Evolutionary conservation across 352 stramenopile species (phyloP), one percentile per base, ranked within the genome.

Genomic region (Sclerospora graminicola): DNA sequence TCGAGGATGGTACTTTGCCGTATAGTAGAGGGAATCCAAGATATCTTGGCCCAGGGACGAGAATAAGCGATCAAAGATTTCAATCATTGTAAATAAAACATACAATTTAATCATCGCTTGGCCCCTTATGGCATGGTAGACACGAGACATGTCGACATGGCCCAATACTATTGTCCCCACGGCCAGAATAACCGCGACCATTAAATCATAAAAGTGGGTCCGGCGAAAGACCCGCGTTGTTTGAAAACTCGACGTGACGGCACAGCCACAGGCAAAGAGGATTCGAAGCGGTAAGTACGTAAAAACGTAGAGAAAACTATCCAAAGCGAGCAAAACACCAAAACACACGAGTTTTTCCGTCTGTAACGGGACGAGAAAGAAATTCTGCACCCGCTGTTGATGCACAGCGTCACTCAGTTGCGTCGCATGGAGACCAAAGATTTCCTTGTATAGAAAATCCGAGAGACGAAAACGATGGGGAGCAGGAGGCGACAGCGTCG

Each of bases 21-120:
- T 89, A 50, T 79, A 89, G 66, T 98, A 98, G 19, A 98, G 66
- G 34, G 82, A 94, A 63, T 99, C 94, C 31, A 98, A 70, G 39
- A 97, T 85, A 70, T 99, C 96, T 55, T 98, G 94, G 31, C 95
- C 95, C 23, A 99, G 83, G 1, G 86, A 97, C 38, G 84, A 95
- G 59, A 98, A 88, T 18, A 99, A 68, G 13, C 95, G 79, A 63
- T 99, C 95, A 54, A 98, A 97, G 34, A 98, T 97, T 68, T 99
- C 96, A 15, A 98, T 90, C 73, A 99, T 99, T 8, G 91, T 96
- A 54, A 97, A 97, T 20, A 99, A 58, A 30, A 99, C 91, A 62
- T 99, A 99, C 3, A 99, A 76, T 61, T 99, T 98, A 45, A 99
- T 96, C 83, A 98, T 97, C 11, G 86, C 86, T 57, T 98, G 93